A percentile compares a stretch with the other conserved stretches of the same genome.
phyloP scores from a whole-genome alignment of 176 grass and related monocot genomes.

The Avena insularis region DNA sequence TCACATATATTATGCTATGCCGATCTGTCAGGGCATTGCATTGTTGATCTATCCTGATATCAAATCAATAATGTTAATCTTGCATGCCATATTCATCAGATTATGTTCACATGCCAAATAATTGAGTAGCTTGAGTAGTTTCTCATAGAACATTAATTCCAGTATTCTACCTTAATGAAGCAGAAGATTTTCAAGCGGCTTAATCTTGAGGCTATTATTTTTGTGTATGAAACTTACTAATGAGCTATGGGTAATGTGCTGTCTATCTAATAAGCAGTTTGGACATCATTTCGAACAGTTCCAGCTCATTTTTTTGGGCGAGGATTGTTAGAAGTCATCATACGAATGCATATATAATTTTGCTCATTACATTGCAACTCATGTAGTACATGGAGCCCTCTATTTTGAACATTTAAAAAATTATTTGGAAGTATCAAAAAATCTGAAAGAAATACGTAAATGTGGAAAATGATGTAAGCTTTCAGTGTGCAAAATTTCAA shows the following conservation, averaged over 20 bases:
- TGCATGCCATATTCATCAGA: neutral
- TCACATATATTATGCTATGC: neutral
- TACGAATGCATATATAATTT: neutral
- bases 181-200: no score
- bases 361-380: neutral
- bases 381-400: neutral
- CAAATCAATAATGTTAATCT: constrained; percentile 5
- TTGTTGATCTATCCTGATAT: neutral
- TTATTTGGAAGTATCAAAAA: no score
- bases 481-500: no score
- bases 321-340: neutral
- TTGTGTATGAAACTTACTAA: neutral
- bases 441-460: no score
- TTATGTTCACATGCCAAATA: neutral
- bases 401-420: no score
- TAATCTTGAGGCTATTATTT: no score
- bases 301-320: neutral
- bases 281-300: no score
- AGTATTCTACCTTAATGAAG: neutral
- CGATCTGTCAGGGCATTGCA: neutral
- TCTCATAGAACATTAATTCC: neutral
- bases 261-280: neutral
- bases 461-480: no score
- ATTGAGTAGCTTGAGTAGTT: neutral
- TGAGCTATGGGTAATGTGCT: no score